Evolutionary conservation across 257 asterid species (phyloP).

Genomic region (Gentiana dahurica): DNA sequence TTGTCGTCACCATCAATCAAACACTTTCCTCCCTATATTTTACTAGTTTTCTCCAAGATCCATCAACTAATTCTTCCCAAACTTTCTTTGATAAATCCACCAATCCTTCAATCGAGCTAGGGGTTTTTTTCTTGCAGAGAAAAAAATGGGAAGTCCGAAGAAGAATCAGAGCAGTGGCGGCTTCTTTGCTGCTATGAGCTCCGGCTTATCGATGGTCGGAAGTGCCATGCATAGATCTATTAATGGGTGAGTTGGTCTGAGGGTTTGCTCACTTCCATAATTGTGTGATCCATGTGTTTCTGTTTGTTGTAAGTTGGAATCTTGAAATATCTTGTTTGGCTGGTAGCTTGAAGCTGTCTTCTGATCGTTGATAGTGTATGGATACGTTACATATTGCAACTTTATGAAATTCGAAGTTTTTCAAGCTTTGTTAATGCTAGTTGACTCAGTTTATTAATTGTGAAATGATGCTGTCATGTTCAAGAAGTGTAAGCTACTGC

Average conservation of each 20-base stretch:
- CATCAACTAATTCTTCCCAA: background rate
- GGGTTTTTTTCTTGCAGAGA: background rate
- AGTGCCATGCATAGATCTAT: conserved; percentile 49
- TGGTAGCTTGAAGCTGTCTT: too few species aligned
- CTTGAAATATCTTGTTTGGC: too few species aligned
- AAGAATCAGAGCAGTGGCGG: conserved; percentile 25
- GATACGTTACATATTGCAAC: too few species aligned
- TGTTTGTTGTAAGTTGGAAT: background rate
- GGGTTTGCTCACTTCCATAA: background rate
- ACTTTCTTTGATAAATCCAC: background rate
- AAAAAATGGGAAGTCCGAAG: conserved; percentile 25
- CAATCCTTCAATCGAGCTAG: background rate
- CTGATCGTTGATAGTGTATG: too few species aligned
- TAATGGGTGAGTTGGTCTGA: conserved; percentile 27
- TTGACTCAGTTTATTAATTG: too few species aligned
- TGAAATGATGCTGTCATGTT: too few species aligned
- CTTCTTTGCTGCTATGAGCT: conserved; percentile 43
- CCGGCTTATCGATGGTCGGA: conserved; percentile 36
- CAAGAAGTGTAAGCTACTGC: too few species aligned
- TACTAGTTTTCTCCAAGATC: background rate
- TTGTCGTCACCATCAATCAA: background rate
- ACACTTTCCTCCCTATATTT: background rate
- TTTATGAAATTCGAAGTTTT: too few species aligned
- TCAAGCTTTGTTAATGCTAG: too few species aligned
- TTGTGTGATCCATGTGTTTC: background rate